Base-by-base conservation (phyloP, 139 green algal genomes). In the Volvox reticuliferus region DNA sequence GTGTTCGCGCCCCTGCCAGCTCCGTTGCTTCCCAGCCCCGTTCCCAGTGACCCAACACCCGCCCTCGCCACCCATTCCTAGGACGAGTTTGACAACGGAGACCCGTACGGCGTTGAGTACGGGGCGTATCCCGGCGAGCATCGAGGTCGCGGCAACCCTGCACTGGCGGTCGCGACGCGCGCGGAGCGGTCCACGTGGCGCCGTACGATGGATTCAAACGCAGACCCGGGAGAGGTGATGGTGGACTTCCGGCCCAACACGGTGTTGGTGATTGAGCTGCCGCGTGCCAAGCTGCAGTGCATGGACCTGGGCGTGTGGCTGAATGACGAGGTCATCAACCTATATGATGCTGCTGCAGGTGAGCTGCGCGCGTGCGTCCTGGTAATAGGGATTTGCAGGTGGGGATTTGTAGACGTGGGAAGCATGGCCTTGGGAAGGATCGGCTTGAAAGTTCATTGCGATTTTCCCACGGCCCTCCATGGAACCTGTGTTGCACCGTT, bases 251-350 rank as follows among this genome's bases (percentile, higher is more conserved):
- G 71, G 44, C 85, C 85, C 71, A 89, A 82, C 85, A 3, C 35
- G 17, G 50, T 65, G 28, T 62, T 32, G 26, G 50, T 79, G 69
- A 91, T 93, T 24, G 76, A 93, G 18, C 79, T 95, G 22, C 50
- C 84, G 67, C 84, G 90, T 14, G 65, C 79, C 21, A 91, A 94
- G 82, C 67, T 95, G 88, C 30, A 22, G 5, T 93, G 82, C 82
- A 73, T 95, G 83, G 22, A 36, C 3, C 0, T 28, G 35, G 37
- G 33, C 13, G 20, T 19, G 61, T 98, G 96, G 96, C 95, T 98
- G 6, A 98, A 98, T 85, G 96, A 98, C 36, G 96, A 98, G 89
- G 93, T 97, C 77, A 97, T 98, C 83, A 98, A 98, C 90, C 32
- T 96, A 96, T 82, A 96, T 98, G 93, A 87, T 92, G 22, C 88